Conservation (phyloP, 2,329 filamentous ascomycete species). For the Verticillium klebahnii region DNA sequence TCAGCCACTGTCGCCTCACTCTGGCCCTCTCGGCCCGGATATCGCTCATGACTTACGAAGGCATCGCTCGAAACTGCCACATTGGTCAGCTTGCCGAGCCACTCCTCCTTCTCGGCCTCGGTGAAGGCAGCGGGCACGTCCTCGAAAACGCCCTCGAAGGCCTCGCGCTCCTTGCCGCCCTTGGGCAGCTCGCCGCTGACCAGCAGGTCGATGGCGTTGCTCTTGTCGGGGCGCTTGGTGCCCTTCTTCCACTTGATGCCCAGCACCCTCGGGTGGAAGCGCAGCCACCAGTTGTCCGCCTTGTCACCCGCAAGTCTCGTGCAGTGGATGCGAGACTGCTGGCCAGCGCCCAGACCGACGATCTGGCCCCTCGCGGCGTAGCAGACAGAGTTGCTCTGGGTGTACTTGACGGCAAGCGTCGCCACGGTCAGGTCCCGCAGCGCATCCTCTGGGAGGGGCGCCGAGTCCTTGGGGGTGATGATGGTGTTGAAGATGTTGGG, state of each 20-base stretch:
- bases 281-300: constrained; percentile 99
- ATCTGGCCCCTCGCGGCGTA: constrained; percentile 93
- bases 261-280: constrained; percentile 88
- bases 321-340: constrained; percentile 98
- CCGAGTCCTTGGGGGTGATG: constrained; percentile 77
- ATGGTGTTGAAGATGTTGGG: constrained; percentile 81
- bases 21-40: neutral
- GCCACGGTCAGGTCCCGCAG: constrained; percentile 88
- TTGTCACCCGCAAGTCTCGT: constrained; percentile 96
- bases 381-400: constrained; percentile 98
- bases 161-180: constrained; percentile 75
- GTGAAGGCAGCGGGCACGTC: constrained; percentile 82
- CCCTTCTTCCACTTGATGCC: constrained; percentile 96
- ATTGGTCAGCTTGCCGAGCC: constrained; percentile 75
- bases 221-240: constrained; percentile 94
- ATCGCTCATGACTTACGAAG: constrained; percentile 64
- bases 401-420: constrained; percentile 97
- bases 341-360: constrained; percentile 88
- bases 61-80: constrained; percentile 92
- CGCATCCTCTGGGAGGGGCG: constrained; percentile 70
- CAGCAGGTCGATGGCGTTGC: constrained; percentile 93
- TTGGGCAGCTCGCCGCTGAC: constrained; percentile 87
- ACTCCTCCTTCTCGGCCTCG: constrained; percentile 75
- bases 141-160: constrained; percentile 87
- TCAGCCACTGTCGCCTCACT: constrained; percentile 17